Evolutionary conservation across 2,329 filamentous ascomycete genomes (phyloP), one percentile per base, ranked within the genome.

Genomic region (Stemphylium vesicarium): DNA sequence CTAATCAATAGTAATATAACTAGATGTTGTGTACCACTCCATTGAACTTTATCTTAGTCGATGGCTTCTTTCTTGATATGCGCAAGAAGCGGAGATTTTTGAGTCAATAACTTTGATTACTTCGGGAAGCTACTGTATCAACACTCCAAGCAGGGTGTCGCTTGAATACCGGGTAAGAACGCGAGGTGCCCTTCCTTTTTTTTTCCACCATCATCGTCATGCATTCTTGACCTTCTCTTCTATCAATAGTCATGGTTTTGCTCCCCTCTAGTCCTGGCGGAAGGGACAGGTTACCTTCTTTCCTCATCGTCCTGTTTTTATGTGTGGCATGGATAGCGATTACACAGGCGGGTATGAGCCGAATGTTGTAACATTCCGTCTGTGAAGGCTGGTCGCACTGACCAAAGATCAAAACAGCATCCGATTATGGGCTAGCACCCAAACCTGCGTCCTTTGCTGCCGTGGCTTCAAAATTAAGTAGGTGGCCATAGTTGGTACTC

Each of bases 1-100:
- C 57, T 66, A 70, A 73, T 70, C 57, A 70, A 72, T 42, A 41
- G 55, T 57, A 73, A 72, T 72, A 38, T 71, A 71, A 54, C 57
- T 66, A 69, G 48, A 62, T 66, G 59, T 50, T 59, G 58, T 64
- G 51, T 61, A 63, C 59, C 47, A 48, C 41, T 55, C 41, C 53
- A 18, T 61, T 63, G 56, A 62, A 56, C 62, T 60, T 46, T 22
- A 41, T 58, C 44, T 52, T 53, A 53, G 40, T 58, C 62, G 63
- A 56, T 60, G 60, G 59, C 65, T 62, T 64, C 57, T 40, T 48
- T 62, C 57, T 55, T 50, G 49, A 52, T 56, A 56, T 53, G 53
- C 57, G 44, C 39, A 59, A 48, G 33, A 51, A 45, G 57, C 64
- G 63, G 64, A 64, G 65, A 64, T 59, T 62, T 64, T 60, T 54